Conservation (phyloP, 2,329 filamentous ascomycete genomes). For the Cercospora canescens region DNA sequence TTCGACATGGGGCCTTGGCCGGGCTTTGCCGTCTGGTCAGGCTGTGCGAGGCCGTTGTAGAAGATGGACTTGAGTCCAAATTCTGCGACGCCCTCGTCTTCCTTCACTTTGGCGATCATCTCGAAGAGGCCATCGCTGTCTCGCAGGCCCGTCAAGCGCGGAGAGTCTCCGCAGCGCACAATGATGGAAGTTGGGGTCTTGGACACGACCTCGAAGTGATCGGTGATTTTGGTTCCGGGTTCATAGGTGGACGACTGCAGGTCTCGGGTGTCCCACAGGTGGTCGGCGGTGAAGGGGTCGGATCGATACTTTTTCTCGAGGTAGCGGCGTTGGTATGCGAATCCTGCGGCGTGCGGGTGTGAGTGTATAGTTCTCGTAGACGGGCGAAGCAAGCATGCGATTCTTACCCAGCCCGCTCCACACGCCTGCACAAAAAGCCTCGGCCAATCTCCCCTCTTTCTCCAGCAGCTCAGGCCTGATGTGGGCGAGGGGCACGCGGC, state of each 20-base stretch:
- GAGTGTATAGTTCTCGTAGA: not conserved
- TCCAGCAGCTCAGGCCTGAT: conserved; percentile 66
- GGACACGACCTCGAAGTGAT: conserved; percentile 71
- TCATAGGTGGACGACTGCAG: conserved; percentile 60
- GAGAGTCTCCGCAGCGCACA: conserved; percentile 66
- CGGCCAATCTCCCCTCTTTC: conserved; percentile 59
- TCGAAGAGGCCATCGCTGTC: conserved; percentile 67
- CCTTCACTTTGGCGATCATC: conserved; percentile 62
- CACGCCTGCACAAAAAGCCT: conserved; percentile 67
- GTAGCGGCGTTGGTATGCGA: conserved; percentile 58
- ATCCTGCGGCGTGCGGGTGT: conserved; percentile 44
- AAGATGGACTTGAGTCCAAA: conserved; percentile 66
- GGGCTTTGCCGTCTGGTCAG: conserved; percentile 36
- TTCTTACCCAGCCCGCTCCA: conserved; percentile 65
- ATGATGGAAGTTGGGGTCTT: conserved; percentile 62
- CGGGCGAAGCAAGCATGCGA: not conserved
- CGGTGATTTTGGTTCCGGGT: conserved; percentile 63
- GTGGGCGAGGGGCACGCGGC: conserved; percentile 61
- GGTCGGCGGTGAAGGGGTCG: conserved; percentile 53
- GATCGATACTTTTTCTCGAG: conserved; percentile 60
- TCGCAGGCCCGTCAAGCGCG: conserved; percentile 57
- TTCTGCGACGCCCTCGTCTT: conserved; percentile 60
- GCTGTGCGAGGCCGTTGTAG: conserved; percentile 53
- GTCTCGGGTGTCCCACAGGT: conserved; percentile 62
- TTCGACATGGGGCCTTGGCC: conserved; percentile 47